A percentile compares a stretch with the other conserved stretches of the same genome.
These are phyloP conservation scores for Pestalotiopsis sp. DNA, from an alignment of 2,329 filamentous ascomycete genomes.

Conservation along the genomic window DNA sequence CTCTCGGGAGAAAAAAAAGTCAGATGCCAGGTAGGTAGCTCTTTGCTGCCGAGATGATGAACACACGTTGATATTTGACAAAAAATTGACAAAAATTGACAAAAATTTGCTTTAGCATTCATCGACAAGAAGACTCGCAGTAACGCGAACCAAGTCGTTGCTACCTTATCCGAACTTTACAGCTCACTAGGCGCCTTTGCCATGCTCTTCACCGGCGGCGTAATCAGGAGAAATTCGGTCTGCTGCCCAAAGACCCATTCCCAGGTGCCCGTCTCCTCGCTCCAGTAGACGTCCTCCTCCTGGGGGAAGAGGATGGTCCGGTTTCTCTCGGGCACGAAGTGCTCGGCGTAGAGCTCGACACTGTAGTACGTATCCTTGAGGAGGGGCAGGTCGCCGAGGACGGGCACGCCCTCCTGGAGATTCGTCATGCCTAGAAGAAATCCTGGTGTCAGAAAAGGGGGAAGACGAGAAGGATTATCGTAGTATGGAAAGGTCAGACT, in stretches of 20 bases:
- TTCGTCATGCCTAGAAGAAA: constrained; percentile 47
- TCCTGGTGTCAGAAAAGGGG: neutral
- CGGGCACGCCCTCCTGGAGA: constrained; percentile 47
- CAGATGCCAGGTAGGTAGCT: no score
- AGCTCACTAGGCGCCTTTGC: neutral
- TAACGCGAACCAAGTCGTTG: neutral
- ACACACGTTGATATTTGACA: neutral
- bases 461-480: neutral
- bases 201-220: constrained; percentile 1
- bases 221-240: constrained; percentile 43
- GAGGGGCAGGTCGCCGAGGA: constrained; percentile 47
- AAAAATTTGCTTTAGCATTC: no score
- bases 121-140: no score
- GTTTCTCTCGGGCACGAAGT: constrained; percentile 47
- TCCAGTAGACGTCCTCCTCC: constrained; percentile 53
- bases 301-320: constrained; percentile 46
- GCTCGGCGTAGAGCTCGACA: constrained; percentile 49
- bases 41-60: neutral
- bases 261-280: constrained; percentile 38
- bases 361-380: constrained; percentile 50
- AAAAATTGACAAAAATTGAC: no score
- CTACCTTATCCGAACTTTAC: neutral
- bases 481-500: constrained; percentile 9
- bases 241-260: constrained; percentile 52
- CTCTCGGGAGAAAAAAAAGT: no score